Evolutionary conservation across 441 rosid species (phyloP), one percentile per base, ranked within the genome.

Genomic region (Breynia disticha): DNA sequence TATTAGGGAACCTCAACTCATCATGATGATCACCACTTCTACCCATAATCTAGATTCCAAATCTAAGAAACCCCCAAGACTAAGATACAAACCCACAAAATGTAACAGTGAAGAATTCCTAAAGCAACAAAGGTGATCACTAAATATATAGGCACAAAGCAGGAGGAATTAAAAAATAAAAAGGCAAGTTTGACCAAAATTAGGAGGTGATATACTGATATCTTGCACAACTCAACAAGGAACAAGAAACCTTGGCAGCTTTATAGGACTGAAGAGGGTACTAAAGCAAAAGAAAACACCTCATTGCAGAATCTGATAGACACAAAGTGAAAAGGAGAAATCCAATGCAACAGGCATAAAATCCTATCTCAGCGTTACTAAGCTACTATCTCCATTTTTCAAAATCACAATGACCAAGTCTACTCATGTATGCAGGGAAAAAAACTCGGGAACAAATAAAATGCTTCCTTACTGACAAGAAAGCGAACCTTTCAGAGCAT

Each of bases 401-500:
- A 52, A 65, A 63, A 72, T 59, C 73, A 69, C 57, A 50, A 60
- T 57, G 60, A 76, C 69, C 75, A 65, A 74, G 59, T 52, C 65
- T 66, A 69, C 65, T 61, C 70, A 51, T 13, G 14, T 63, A 64
- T 61, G 72, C 59, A 72, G 65, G 59, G 67, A 65, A 67, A 73
- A n/a, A 72, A 69, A 58, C 54, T 20, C 20, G 62, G 60, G 76
- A 75, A 74, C 72, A 70, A 71, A 56, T n/a, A 76, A 76, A 73
- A 72, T 73, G 72, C 78, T 68, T 73, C 75, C 59, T 17, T 58
- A 56, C 61, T 71, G 78, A 80, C 81, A 79, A 73, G 80, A 90
- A 81, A 83, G 87, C 75, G 87, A 83, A 71, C 73, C 86, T 87
- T 84, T 86, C 86, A 84, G 87, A 79, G 91, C 75, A 90, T 82